Evolutionary conservation across 2,329 filamentous ascomycete genomes (phyloP).

Genomic region (Annulohypoxylon truncatum): DNA sequence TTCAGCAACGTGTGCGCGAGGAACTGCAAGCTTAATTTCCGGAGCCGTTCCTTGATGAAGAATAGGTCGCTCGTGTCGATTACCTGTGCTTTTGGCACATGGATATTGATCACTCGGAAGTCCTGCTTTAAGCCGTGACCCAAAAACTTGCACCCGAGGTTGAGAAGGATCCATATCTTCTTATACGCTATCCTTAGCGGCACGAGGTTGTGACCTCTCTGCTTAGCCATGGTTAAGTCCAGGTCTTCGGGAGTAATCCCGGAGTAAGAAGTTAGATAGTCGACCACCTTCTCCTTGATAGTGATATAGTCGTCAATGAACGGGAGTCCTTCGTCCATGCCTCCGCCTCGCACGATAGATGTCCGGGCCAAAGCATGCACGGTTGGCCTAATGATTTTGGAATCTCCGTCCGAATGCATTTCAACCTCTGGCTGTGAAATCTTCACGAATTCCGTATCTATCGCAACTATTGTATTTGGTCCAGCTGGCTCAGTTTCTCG

Average conservation of each 20-base stretch:
- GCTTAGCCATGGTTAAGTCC: slow-evolving; percentile 74
- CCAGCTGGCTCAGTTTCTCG: slow-evolving; percentile 72
- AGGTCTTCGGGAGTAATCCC: slow-evolving; percentile 89
- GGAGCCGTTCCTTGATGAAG: slow-evolving; percentile 80
- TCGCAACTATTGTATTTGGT: slow-evolving; percentile 80
- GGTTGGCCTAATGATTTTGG: slow-evolving; percentile 90
- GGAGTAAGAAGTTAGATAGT: slow-evolving; percentile 94
- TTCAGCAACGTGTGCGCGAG: slow-evolving; percentile 91
- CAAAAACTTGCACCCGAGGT: slow-evolving; percentile 92
- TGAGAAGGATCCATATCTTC: slow-evolving; percentile 96
- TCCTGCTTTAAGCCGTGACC: slow-evolving; percentile 95
- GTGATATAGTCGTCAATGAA: slow-evolving; percentile 99
- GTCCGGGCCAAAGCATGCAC: slow-evolving; percentile 93
- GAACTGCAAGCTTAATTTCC: slow-evolving; percentile 92
- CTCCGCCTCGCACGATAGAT: slow-evolving; percentile 85
- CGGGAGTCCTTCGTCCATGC: slow-evolving; percentile 80
- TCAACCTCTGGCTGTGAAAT: slow-evolving; percentile 94
- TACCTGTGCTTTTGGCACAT: slow-evolving; percentile 88
- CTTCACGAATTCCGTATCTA: slow-evolving; percentile 97
- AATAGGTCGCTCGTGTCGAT: slow-evolving; percentile 96
- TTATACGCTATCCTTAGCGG: slow-evolving; percentile 94
- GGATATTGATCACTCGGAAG: slow-evolving; percentile 98
- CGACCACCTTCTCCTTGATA: slow-evolving; percentile 89
- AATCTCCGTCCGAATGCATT: slow-evolving; percentile 92
- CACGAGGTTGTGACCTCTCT: slow-evolving; percentile 78